phyloP scores from a whole-genome alignment of 139 green algal genomes.

The Chlorella sp. region DNA sequence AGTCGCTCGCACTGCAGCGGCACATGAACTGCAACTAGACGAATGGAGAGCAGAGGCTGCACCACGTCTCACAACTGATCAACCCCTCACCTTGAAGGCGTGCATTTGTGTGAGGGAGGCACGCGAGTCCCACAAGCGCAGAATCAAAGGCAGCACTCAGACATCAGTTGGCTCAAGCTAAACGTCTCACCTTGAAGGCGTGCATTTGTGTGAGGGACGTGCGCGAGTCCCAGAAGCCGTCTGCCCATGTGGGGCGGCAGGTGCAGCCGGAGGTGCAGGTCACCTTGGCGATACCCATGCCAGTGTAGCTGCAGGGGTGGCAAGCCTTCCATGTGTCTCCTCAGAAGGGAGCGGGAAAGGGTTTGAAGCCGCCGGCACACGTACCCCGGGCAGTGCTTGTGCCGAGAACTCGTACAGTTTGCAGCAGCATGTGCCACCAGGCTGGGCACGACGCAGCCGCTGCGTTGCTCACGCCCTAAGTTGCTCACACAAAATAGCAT shows the following conservation, averaged over 20 bases:
- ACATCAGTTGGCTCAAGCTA: too few species aligned
- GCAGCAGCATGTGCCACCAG: too few species aligned
- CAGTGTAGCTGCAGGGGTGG: background rate
- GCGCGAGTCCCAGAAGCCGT: background rate
- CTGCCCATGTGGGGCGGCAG: background rate
- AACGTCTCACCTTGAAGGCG: background rate
- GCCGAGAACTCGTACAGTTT: too few species aligned
- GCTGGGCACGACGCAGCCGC: too few species aligned
- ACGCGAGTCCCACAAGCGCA: background rate
- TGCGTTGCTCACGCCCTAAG: too few species aligned
- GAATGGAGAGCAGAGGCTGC: too few species aligned
- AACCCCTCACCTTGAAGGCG: background rate
- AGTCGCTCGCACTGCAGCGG: too few species aligned
- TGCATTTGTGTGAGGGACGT: conserved; percentile 17
- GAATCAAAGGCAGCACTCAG: background rate
- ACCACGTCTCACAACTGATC: too few species aligned
- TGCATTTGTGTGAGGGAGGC: background rate
- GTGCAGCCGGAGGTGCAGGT: conserved; percentile 1
- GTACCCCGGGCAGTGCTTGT: background rate
- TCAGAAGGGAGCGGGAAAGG: background rate
- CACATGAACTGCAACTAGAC: too few species aligned
- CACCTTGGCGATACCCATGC: background rate
- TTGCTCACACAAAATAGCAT: too few species aligned
- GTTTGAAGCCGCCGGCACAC: background rate
- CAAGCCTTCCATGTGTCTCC: too few species aligned